phyloP scores from a whole-genome alignment of 164 flowering plant genomes.

The Stephania cephalantha region DNA sequence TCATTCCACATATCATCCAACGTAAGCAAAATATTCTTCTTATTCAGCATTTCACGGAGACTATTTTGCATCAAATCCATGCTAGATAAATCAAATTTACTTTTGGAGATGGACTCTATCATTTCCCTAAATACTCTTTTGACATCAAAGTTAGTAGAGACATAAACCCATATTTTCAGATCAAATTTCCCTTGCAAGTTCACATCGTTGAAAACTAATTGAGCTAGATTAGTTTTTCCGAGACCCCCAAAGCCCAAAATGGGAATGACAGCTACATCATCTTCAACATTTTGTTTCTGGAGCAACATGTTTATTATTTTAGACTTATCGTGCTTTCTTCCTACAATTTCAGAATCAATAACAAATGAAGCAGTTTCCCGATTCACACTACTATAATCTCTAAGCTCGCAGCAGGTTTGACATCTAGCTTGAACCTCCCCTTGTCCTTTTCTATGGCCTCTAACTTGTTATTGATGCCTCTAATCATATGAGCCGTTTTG shows the following conservation, averaged over 20 bases:
- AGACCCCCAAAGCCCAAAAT: not conserved
- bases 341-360: not conserved
- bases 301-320: not conserved
- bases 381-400: not conserved
- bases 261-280: not conserved
- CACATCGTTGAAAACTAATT: not conserved
- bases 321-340: not conserved
- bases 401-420: not conserved
- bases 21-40: constrained; percentile 3
- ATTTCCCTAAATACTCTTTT: not conserved
- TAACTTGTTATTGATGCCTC: not conserved
- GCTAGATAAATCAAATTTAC: not conserved
- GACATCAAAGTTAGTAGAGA: constrained; percentile 1
- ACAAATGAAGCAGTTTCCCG: not conserved
- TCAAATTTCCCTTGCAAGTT: not conserved
- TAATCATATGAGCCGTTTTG: constrained; percentile 2
- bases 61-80: not conserved
- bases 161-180: not conserved
- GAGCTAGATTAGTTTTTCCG: constrained; percentile 4
- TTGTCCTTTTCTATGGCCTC: not conserved
- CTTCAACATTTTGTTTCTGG: not conserved
- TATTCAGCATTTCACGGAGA: not conserved
- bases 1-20: constrained; percentile 7
- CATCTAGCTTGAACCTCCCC: not conserved
- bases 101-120: not conserved